Conservation (phyloP, 352 stramenopile species). For the Thraustotheca clavata region DNA sequence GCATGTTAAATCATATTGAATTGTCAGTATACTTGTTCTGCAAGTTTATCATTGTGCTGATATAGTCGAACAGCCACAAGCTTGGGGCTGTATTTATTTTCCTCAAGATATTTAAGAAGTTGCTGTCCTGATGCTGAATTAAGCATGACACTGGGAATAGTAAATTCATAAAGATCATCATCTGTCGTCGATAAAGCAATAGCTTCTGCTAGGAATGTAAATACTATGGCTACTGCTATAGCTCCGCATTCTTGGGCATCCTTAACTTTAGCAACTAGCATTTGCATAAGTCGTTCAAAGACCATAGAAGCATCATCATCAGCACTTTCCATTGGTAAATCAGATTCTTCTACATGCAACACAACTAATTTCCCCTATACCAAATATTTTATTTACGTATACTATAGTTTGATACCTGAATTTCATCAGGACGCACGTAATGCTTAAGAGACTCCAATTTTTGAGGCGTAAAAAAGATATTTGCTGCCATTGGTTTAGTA, state of each 20-base stretch:
- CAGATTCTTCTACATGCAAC: constrained; percentile 53
- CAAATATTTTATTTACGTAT: not conserved
- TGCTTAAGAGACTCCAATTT: constrained; percentile 47
- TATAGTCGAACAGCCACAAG: constrained; percentile 29
- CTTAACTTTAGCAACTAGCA: constrained; percentile 61
- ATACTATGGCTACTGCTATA: constrained; percentile 44
- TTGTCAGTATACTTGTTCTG: constrained; percentile 38
- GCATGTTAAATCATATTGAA: too few species aligned
- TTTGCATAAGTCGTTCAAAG: constrained; percentile 53
- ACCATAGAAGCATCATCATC: constrained; percentile 49
- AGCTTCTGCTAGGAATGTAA: constrained; percentile 60
- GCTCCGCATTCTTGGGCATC: constrained; percentile 55
- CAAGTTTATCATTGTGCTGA: constrained; percentile 57
- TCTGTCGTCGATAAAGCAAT: constrained; percentile 46
- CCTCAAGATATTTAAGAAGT: constrained; percentile 40
- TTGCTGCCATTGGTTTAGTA: constrained; percentile 24
- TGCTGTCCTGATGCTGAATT: constrained; percentile 43
- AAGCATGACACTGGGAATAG: constrained; percentile 59
- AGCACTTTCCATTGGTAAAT: constrained; percentile 43
- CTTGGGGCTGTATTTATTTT: constrained; percentile 26
- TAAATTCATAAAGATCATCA: constrained; percentile 42
- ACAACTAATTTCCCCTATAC: constrained; percentile 42
- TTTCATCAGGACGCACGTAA: constrained; percentile 57
- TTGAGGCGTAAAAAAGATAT: constrained; percentile 53
- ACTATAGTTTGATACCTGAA: constrained; percentile 24